A percentile compares a stretch with the other conserved stretches of the same genome.
phyloP scores from a whole-genome alignment of 2,329 filamentous ascomycete species.

The Gaeumannomyces tritici region DNA sequence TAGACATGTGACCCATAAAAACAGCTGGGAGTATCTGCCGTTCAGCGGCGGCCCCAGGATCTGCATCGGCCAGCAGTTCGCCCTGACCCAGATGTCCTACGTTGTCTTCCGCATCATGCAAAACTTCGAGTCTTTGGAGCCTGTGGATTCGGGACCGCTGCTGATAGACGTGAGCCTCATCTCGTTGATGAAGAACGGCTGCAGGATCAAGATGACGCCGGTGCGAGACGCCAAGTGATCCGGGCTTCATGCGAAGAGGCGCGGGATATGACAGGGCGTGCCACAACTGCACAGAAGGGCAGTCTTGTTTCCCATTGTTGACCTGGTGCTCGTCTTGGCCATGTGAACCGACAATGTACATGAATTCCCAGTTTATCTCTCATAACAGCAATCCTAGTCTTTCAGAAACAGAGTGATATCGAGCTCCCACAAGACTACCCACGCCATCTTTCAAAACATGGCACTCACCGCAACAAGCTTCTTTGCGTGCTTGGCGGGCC shows the following conservation, averaged over 20 bases:
- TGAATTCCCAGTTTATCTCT: not conserved
- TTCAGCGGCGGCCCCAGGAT: conserved; percentile 35
- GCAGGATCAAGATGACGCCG: conserved; percentile 12
- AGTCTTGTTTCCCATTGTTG: not conserved
- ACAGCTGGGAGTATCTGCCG: conserved; percentile 29
- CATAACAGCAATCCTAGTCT: not conserved
- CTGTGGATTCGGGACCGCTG: conserved; percentile 10
- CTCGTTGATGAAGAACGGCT: conserved; percentile 12
- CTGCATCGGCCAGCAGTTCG: conserved; percentile 36
- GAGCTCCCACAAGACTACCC: not conserved
- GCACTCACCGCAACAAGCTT: not conserved
- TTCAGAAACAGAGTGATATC: not conserved
- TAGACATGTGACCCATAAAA: not conserved
- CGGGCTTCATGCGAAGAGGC: no score
- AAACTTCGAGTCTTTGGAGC: conserved; percentile 19
- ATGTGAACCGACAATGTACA: not conserved
- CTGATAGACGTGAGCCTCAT: conserved; percentile 9
- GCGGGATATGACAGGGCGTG: not conserved
- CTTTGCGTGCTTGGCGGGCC: not conserved
- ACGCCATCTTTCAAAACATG: not conserved
- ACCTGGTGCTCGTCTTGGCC: not conserved
- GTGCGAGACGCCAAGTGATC: conserved; percentile 4
- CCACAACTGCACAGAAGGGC: not conserved
- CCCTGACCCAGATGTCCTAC: conserved; percentile 28
- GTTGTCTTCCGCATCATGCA: conserved; percentile 24